Evolutionary conservation across 2,329 filamentous ascomycete species (phyloP), one percentile per base, ranked within the genome.

Genomic region (Cladophialophora chaetospira): DNA sequence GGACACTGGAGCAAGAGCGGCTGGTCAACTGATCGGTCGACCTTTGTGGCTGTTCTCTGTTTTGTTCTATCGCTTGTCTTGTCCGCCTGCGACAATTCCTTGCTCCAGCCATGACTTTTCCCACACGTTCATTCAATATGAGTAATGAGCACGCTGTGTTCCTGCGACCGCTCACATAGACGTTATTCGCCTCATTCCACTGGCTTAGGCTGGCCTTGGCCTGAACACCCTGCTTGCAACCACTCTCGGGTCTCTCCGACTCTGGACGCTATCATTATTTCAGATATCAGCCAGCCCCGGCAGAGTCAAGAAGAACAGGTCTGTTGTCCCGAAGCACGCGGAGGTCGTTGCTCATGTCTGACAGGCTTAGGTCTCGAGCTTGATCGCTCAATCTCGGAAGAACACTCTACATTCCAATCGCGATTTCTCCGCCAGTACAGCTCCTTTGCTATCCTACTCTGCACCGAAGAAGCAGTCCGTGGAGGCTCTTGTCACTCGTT

Each of bases 121-220:
- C 25, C 45, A 38, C 38, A 28, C 15, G 17, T 33, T 50, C 43
- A n/a, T 40, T 48, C 53, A 51, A 43, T 15, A 60, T 62, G 57
- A 62, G 57, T 60, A 57, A 55, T 57, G 57, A 59, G 43, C 51
- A 57, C 56, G 35, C 31, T 42, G 10, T 58, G 36, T 51, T 54
- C 25, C 29, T 53, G 29, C 50, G 53, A 23, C 23, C 48, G 56
- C 26, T 52, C 53, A 45, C 33, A 26, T 57, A 55, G 35, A 57
- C 40, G 35, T n/a, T 38, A 57, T 25, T 57, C 53, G 46, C 57
- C 57, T 52, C 40, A 55, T 15, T 60, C 56, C 15, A 50, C 23
- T 11, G 53, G 54, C 42, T 35, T 57, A 23, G 56, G 53, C 40
- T 55, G 56, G 59, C 60, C 56, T 40, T 60, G 45, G 56, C 50